A percentile compares a stretch with the other conserved stretches of the same genome.
Conservation (phyloP, 2,329 filamentous ascomycete species). For the Calonectria naviculata region DNA sequence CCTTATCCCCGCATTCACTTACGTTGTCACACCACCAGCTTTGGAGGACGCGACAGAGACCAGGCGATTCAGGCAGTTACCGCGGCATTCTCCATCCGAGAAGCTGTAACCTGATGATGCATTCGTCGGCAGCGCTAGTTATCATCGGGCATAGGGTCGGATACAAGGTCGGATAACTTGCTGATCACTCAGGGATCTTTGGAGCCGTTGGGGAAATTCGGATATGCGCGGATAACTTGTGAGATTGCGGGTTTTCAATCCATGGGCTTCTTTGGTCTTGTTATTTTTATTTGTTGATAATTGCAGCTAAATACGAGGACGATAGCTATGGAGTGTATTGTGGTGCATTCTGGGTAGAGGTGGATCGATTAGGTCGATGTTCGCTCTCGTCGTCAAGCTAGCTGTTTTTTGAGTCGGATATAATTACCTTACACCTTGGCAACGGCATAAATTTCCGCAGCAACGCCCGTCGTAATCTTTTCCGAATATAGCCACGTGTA, state of each 20-base stretch:
- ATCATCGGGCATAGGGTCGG: neutral
- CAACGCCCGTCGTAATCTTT: neutral
- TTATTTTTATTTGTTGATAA: too few relatives aligned
- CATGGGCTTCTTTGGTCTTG: too few relatives aligned
- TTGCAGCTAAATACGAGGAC: too few relatives aligned
- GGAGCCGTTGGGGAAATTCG: neutral
- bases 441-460: neutral
- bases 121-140: neutral
- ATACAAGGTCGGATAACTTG: neutral
- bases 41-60: neutral
- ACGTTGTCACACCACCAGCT: neutral
- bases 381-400: too few relatives aligned
- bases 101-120: neutral
- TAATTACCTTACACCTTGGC: too few relatives aligned
- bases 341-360: too few relatives aligned
- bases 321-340: too few relatives aligned
- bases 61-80: neutral
- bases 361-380: too few relatives aligned
- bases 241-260: neutral
- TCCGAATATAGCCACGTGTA: constrained; percentile 1
- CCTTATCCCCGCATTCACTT: neutral
- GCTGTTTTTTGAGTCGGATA: too few relatives aligned
- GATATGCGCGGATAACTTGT: neutral
- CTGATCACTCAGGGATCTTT: neutral
- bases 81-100: neutral